A percentile compares a stretch with the other conserved stretches of the same genome.
Conservation (phyloP, 192 early-diverging fungal species). For the Linderina pennispora region DNA sequence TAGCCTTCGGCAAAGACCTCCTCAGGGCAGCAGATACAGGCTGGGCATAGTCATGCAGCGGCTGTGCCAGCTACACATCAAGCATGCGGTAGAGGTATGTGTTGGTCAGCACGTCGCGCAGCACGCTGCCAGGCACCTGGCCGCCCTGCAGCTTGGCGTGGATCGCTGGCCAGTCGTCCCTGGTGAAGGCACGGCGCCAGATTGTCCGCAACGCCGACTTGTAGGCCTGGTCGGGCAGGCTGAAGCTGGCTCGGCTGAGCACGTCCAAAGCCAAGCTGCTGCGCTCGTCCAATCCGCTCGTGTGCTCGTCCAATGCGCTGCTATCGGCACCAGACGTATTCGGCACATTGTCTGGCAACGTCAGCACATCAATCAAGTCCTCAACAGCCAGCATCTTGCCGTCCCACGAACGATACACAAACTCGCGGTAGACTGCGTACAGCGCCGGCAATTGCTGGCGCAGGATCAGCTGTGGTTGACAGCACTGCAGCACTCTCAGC, state of each 20-base stretch:
- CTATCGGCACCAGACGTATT: neutral
- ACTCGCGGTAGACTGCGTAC: conserved; percentile 22
- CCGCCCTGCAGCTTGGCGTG: conserved; percentile 1
- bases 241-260: conserved; percentile 24
- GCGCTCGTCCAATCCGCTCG: conserved; percentile 13
- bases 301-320: conserved; percentile 1
- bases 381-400: conserved; percentile 12
- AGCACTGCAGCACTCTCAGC: conserved; percentile 22
- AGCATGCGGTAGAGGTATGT: conserved; percentile 26
- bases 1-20: conserved; percentile 6
- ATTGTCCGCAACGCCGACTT: conserved; percentile 23
- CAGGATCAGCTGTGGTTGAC: conserved; percentile 23
- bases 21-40: conserved; percentile 21
- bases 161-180: conserved; percentile 27
- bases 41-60: too few species aligned
- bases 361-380: conserved; percentile 26
- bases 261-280: conserved; percentile 28
- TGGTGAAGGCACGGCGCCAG: conserved; percentile 39
- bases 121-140: conserved; percentile 15
- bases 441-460: conserved; percentile 28
- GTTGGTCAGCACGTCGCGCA: conserved; percentile 15
- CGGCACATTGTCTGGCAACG: conserved; percentile 17
- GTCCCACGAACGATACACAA: conserved; percentile 18
- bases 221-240: conserved; percentile 13
- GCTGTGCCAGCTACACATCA: conserved; percentile 15